Evolutionary conservation across 495 filamentous ascomycete species (phyloP).

Genomic region (Apodospora peruviana): DNA sequence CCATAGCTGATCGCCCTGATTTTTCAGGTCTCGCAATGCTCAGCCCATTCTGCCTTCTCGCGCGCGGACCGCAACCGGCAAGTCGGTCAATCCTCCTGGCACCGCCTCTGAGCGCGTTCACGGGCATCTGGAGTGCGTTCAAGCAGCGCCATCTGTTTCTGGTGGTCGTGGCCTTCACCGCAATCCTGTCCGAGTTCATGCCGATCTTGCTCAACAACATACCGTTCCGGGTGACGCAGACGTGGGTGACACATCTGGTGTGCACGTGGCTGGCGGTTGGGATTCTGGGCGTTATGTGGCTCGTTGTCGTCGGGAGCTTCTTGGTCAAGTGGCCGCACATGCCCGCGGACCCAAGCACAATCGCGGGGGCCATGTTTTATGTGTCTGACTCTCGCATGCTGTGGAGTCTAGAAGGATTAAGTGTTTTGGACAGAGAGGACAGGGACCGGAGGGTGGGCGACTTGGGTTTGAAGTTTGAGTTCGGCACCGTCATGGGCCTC

Average conservation of each 20-base stretch:
- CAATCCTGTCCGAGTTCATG: slow-evolving; percentile 29
- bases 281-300: slow-evolving; percentile 30
- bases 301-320: slow-evolving; percentile 23
- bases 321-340: slow-evolving; percentile 20
- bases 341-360: slow-evolving; percentile 22
- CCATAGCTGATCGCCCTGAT: too few species aligned
- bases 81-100: slow-evolving; percentile 23
- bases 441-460: slow-evolving; percentile 10
- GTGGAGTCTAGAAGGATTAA: slow-evolving; percentile 13
- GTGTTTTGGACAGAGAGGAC: slow-evolving; percentile 11
- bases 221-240: slow-evolving; percentile 27
- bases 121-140: slow-evolving; percentile 25
- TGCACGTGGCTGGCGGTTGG: slow-evolving; percentile 27
- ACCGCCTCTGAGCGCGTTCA: slow-evolving; percentile 22
- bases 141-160: slow-evolving; percentile 22
- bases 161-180: slow-evolving; percentile 20
- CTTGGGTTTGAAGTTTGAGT: slow-evolving; percentile 10
- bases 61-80: slow-evolving; percentile 13
- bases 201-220: slow-evolving; percentile 31
- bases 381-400: slow-evolving; percentile 21
- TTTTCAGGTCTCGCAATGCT: slow-evolving; percentile 11
- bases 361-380: slow-evolving; percentile 22
- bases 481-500: slow-evolving; percentile 13
- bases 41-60: slow-evolving; percentile 26
- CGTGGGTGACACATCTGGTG: slow-evolving; percentile 22